A percentile compares a stretch with the other conserved stretches of the same genome.
These are phyloP conservation scores for Pseudonitzschia pungens DNA, from an alignment of 108 stramenopile species.

Conservation along the genomic window DNA sequence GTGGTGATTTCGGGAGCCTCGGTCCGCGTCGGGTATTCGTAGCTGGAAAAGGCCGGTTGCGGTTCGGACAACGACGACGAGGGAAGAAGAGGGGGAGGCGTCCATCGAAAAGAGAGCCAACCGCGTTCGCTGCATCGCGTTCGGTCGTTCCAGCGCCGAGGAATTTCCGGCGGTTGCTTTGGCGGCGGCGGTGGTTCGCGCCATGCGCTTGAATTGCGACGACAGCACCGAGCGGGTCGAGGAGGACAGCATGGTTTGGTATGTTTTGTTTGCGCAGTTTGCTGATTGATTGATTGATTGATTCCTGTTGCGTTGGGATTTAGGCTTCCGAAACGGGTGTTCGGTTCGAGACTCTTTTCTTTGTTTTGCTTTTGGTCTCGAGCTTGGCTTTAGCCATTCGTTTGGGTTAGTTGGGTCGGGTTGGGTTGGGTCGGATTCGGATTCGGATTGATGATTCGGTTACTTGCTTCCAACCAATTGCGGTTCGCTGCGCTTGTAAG, in stretches of 20 bases:
- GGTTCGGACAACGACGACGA: background rate
- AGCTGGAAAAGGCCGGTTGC: constrained; percentile 29
- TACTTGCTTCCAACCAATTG: too few species aligned
- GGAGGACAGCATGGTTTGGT: constrained; percentile 1
- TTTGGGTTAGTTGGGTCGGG: too few species aligned
- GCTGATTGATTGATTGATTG: too few species aligned
- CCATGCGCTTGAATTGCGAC: constrained; percentile 9
- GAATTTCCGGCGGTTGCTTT: background rate
- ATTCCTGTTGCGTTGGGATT: background rate
- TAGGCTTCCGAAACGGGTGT: too few species aligned
- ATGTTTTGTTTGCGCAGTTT: too few species aligned
- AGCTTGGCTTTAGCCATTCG: background rate
- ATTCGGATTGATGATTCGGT: too few species aligned
- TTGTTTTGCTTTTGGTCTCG: background rate
- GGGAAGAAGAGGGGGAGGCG: background rate
- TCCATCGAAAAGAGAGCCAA: background rate
- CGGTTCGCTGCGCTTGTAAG: too few species aligned
- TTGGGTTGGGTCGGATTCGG: too few species aligned
- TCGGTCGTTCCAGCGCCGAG: too few species aligned
- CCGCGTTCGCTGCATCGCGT: background rate
- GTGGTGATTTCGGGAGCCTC: constrained; percentile 69
- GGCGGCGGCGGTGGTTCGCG: background rate
- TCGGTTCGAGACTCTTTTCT: background rate
- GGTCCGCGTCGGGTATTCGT: constrained; percentile 74
- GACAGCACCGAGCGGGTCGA: constrained; percentile 1